Base-by-base conservation (phyloP, 2,329 filamentous ascomycete genomes). In the Basipetospora chlamydospora region DNA sequence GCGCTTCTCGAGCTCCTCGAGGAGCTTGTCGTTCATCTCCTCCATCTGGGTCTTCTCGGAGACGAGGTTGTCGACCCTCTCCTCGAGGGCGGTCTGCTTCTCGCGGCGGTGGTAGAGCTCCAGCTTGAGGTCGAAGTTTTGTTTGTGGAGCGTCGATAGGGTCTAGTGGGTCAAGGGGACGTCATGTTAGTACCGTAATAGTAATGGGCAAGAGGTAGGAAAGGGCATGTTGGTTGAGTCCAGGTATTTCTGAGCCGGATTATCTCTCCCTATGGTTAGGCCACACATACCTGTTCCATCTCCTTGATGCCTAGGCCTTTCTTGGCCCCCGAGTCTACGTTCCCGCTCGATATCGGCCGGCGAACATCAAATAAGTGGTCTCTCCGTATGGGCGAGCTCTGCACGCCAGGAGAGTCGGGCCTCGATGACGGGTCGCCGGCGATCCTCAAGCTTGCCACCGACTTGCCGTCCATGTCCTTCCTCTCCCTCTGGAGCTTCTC, bases 81-180 rank as follows among this genome's bases (percentile, higher is more conserved):
- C 61, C 47, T 82, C 76, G 23, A 83, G 47, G 16, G 58, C 59
- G 7, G 63, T 64, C 47, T 80, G 75, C 37, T 69, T 66, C 53
- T 84, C 71, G 20, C 79, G 66, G 6, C 77, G 67, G 48, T 84
- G 77, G 45, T 70, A 81, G 1, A 85, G 55, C 49, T 84, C 78
- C 22, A 84, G 61, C 52, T 85, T 84, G 28, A 85, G 63, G 44
- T 82, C 78, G 45, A 84, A 85, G 47, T 84, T 85, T 55, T 82
- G 73, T 50, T 85, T 85, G 52, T 78, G 74, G 16, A 84, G 56
- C 2, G 64, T 76, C 4, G 78, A 80, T 36, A 83, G 57, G 37
- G 76, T 71, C 67, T 80, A 33, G 26, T 3, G n/a, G n/a, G n/a
- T n/a, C n/a, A n/a, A n/a, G n/a, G n/a, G n/a, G n/a, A n/a, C n/a